A percentile compares a stretch with the other conserved stretches of the same genome.
Evolutionary conservation across 352 stramenopile species (phyloP).

Genomic region (Pythium coloratum): DNA sequence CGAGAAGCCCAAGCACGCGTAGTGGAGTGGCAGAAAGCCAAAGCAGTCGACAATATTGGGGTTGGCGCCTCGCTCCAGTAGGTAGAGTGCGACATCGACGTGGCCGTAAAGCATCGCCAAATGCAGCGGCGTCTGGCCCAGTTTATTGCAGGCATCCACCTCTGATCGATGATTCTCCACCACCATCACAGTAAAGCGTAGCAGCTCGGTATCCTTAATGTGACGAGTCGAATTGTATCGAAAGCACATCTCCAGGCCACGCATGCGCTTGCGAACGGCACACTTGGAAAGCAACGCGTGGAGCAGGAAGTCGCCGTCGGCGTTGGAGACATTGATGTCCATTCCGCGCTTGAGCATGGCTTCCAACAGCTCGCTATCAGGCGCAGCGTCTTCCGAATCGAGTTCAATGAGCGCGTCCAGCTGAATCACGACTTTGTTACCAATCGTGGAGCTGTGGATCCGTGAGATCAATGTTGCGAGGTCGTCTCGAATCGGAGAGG

Average conservation of each 20-base stretch:
- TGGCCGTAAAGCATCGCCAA: conserved; percentile 69
- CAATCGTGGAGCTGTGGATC: conserved; percentile 19
- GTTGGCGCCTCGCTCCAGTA: conserved; percentile 52
- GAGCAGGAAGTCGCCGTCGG: conserved; percentile 60
- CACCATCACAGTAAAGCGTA: conserved; percentile 31
- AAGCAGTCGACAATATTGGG: conserved; percentile 56
- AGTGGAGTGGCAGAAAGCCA: conserved; percentile 67
- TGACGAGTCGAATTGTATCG: conserved; percentile 46
- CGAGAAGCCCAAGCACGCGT: conserved; percentile 65
- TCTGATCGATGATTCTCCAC: conserved; percentile 41
- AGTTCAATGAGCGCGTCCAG: conserved; percentile 30
- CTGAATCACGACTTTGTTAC: conserved; percentile 19
- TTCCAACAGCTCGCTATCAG: conserved; percentile 41
- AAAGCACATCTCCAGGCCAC: conserved; percentile 59
- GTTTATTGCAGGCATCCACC: conserved; percentile 56
- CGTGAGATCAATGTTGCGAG: conserved; percentile 20
- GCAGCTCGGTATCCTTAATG: conserved; percentile 21
- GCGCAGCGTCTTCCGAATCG: conserved; percentile 38
- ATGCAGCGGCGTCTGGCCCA: conserved; percentile 69
- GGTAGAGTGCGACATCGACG: conserved; percentile 32
- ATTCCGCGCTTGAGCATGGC: conserved; percentile 18
- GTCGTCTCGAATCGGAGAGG: conserved; percentile 30
- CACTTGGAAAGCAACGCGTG: conserved; percentile 59
- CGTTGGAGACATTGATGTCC: conserved; percentile 65
- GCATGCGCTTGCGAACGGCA: conserved; percentile 45